A percentile compares a stretch with the other conserved stretches of the same genome.
Evolutionary conservation across 1,284 basidiomycete species (phyloP).

Genomic region (Ganoderma resinaceum): DNA sequence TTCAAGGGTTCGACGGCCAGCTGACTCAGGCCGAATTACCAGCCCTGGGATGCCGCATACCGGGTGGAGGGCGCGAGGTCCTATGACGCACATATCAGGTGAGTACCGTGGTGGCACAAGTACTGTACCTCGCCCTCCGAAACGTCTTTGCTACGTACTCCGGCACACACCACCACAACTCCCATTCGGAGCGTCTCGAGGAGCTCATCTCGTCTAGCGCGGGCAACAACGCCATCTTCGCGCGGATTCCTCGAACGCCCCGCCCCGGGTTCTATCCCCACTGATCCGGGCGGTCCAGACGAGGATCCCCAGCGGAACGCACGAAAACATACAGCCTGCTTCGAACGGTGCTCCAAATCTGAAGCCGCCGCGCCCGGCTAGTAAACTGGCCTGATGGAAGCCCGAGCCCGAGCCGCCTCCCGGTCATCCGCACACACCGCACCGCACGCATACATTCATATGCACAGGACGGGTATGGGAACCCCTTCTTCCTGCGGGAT

Average conservation of each 20-base stretch:
- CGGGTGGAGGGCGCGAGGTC: not conserved
- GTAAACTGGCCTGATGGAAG: not conserved
- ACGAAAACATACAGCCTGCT: not conserved
- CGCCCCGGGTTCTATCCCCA: not conserved
- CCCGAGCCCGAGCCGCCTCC: not conserved
- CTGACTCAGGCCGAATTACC: not conserved
- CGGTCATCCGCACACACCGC: not conserved
- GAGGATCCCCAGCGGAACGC: conserved; percentile 3
- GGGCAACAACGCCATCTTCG: not conserved
- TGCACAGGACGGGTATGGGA: not conserved
- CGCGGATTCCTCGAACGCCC: not conserved
- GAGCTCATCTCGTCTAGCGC: not conserved
- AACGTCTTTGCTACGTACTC: not conserved
- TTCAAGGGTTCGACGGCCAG: not conserved
- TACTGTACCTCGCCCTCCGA: not conserved
- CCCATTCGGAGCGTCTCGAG: not conserved
- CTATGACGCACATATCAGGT: conserved; percentile 2
- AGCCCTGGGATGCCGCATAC: not conserved
- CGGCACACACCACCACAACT: not conserved
- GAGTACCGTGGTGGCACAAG: not conserved
- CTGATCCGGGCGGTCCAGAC: not conserved
- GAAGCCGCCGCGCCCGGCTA: not conserved
- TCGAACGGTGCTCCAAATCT: not conserved
- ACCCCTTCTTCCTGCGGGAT: not conserved
- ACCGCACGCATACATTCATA: not conserved